Conservation (phyloP, 371 early-diverging fungal genomes). For the Circinella minor region DNA sequence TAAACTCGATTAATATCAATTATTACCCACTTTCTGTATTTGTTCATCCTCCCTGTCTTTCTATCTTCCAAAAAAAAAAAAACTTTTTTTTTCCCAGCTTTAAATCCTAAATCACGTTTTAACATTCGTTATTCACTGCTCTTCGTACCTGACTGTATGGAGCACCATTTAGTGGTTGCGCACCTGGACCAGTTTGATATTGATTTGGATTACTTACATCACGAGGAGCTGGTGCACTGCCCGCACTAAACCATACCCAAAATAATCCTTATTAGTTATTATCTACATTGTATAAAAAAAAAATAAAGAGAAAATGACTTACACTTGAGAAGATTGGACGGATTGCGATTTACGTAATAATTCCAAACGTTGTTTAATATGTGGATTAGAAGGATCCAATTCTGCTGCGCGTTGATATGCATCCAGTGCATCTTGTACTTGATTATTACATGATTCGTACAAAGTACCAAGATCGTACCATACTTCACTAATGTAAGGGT, state of each 20-base stretch:
- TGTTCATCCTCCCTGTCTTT: not conserved
- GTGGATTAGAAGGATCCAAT: constrained; percentile 64
- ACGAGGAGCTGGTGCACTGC: constrained; percentile 63
- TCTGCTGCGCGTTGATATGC: constrained; percentile 89
- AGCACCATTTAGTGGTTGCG: constrained; percentile 38
- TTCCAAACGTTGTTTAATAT: constrained; percentile 86
- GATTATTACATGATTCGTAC: constrained; percentile 98
- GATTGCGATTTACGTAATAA: constrained; percentile 68
- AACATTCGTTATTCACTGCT: not conserved
- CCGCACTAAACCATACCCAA: constrained; percentile 23
- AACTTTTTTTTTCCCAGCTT: too few relatives aligned
- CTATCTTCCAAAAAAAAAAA: not conserved
- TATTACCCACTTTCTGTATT: not conserved
- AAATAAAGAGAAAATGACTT: constrained; percentile 35
- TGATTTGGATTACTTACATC: constrained; percentile 65
- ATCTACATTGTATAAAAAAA: too few relatives aligned
- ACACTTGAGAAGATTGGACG: constrained; percentile 78
- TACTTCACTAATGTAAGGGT: constrained; percentile 95
- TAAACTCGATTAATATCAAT: not conserved
- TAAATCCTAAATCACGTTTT: too few relatives aligned
- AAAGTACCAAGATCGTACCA: constrained; percentile 97
- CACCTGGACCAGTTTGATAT: constrained; percentile 41
- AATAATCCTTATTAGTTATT: too few relatives aligned
- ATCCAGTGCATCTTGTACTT: constrained; percentile 95
- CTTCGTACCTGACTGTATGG: constrained; percentile 29